Base-by-base conservation (phyloP, 2,329 filamentous ascomycete genomes). In the Trichoderma brevicompactum region DNA sequence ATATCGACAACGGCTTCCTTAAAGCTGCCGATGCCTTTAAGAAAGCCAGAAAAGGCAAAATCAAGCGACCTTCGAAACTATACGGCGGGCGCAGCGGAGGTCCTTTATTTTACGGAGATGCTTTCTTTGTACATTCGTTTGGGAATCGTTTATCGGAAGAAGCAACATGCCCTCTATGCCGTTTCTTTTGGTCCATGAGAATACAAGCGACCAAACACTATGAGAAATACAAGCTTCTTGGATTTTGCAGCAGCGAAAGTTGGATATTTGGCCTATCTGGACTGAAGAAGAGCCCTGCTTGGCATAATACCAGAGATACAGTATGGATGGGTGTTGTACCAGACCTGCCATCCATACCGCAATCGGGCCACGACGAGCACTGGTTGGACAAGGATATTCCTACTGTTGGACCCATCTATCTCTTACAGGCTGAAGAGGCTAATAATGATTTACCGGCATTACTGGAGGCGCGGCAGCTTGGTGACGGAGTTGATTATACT, bases 271-370 rank as follows among this genome's bases (percentile, higher is more conserved):
- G 38, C 9, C 59, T 55, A 7, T 54, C 64, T 2, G 17, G 19
- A 3, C 28, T 66, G 34, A 66, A 63, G 34, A 40, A 56, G 41
- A 56, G 59, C 36, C n/a, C 28, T 8, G 58, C 56, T 17, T 66
- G 59, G 64, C 19, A 43, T 15, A 48, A 48, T 6, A 3, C 62
- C 15, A 28, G 40, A 28, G 58, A 66, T 56, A 55, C 64, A 10
- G 64, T 66, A 9, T 64, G 61, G 32, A 56, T 66, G 59, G 52
- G 59, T 17, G 50, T 66, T 4, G 59, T 66, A n/a, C 64, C 64
- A 23, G 64, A 66, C 34, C 32, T 36, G 23, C 41, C 49, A 10
- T 48, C 58, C 2, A 50, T 50, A 50, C 59, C 50, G 5, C 34
- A 32, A 23, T 34, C 53, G 1, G 64, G 58, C 12, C 59, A 66